Percentiles rank a stretch among this genome's conserved stretches.
Conservation (phyloP, 371 early-diverging fungal genomes). For the Coemansia sp. region DNA sequence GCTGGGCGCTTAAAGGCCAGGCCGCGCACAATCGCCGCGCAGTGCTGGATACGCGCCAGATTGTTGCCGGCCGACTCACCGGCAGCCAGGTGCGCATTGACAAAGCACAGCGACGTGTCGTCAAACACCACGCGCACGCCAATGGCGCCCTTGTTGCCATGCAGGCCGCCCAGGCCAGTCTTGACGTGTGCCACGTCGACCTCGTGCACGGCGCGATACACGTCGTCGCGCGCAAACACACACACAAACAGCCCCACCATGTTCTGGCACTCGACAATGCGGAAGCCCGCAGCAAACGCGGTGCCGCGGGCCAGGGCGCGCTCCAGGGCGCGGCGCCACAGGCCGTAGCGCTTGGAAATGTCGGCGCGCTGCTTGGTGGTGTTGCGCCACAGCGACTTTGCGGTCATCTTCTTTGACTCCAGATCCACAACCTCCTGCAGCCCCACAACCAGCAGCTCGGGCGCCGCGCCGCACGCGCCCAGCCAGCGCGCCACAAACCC, state of each 20-base stretch:
- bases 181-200: constrained; percentile 81
- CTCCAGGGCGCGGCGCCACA: constrained; percentile 47
- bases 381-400: constrained; percentile 46
- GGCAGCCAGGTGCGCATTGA: constrained; percentile 93
- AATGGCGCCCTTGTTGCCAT: constrained; percentile 90
- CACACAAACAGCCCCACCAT: constrained; percentile 86
- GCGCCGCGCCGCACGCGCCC: constrained; percentile 22
- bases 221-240: constrained; percentile 71
- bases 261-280: constrained; percentile 74
- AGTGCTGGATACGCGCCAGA: constrained; percentile 52
- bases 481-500: constrained; percentile 32
- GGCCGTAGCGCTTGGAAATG: constrained; percentile 56
- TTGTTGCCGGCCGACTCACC: constrained; percentile 81
- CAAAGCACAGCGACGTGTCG: constrained; percentile 85
- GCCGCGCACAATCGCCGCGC: constrained; percentile 33
- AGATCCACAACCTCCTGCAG: constrained; percentile 75
- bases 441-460: constrained; percentile 80
- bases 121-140: constrained; percentile 77
- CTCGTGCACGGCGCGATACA: constrained; percentile 67
- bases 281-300: constrained; percentile 55
- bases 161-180: constrained; percentile 81
- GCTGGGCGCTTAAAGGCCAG: constrained; percentile 37
- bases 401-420: constrained; percentile 51
- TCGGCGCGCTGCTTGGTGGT: constrained; percentile 51
- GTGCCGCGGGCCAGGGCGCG: constrained; percentile 37